Evolutionary conservation across 2,329 filamentous ascomycete genomes (phyloP), one percentile per base, ranked within the genome.

Genomic region (Ascochyta pisi): DNA sequence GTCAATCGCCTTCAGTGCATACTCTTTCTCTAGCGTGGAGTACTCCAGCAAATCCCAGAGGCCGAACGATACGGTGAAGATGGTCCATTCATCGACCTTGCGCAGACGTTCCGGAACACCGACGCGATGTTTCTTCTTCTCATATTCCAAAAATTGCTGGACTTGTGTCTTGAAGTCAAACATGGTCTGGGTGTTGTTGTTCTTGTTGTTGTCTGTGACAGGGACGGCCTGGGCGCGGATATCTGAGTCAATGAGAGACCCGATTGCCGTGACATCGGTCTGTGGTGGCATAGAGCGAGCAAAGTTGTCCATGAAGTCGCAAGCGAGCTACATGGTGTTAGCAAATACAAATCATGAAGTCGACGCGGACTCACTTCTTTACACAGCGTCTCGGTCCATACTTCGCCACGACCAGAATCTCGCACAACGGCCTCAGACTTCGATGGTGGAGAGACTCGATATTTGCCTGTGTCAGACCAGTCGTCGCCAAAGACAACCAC

Each of bases 401-500:
- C 49, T 23, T 68, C 63, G 16, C 72, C 72, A 42, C 64, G 68
- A 51, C 66, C 63, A 53, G 64, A 60, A 45, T 72, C 70, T 55
- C 70, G 69, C 54, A 61, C 48, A 57, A 56, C 59, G 19, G 52
- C 61, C 8, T 61, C 58, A 13, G 63, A 60, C 33, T 58, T 60
- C 15, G 62, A 62, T 38, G 73, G 69, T 52, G 70, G 60, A 59
- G 66, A 66, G 44, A 73, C 64, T 46, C 70, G 67, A 67, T 75
- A 73, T 40, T 58, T 64, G 23, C 73, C 73, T 38, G 65, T 74
- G 61, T 76, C 74, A 50, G 73, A 76, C 71, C 73, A 76, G 50
- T 75, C 72, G 48, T 76, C 71, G 12, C 74, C 74, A 61, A 77
- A 76, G 23, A 76, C 73, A 26, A 77, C 73, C 19, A 77, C 50